Base-by-base conservation (phyloP, 169 alveolate species). In the Eimeria zaria region DNA sequence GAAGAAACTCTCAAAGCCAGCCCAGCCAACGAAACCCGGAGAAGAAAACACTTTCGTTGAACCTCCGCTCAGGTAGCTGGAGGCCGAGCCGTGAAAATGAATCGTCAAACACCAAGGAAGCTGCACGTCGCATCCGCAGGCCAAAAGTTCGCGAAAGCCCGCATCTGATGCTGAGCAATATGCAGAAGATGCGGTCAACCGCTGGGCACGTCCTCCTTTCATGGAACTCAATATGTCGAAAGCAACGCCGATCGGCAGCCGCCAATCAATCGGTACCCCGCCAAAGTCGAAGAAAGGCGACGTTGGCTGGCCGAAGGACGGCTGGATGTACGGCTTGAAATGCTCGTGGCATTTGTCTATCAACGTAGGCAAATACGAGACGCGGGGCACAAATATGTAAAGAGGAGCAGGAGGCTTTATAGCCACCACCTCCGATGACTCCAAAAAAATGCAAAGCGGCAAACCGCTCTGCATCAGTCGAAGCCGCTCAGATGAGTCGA, bases 181-280 rank as follows among this genome's bases (percentile, higher is more conserved):
- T 7, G 22, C 53, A 46, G 46, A 8, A 16, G 58, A 58, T 18
- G 83, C 95, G 5, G 64, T 41, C 60, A 46, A 60, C 41, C 73
- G 64, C 71, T 27, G 12, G 12, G 73, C 71, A 24, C 67, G 85
- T 20, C 58, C 95, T 46, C 55, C 87, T 58, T 71, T 89, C 95
- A 71, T 55, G 46, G 93, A 44, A 9, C 92, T 41, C 78, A 93
- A 36, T 16, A 81, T 73, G 67, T 93, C 96, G 94, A 93, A 81
- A 2, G 94, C 83, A 41, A 93, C 94, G 55, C 96, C 96, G 16
- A 93, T 62, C 44, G 96, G 96, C 51, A 93, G 89, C 33, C 96
- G 71, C 96, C 96, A 93, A 89, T 93, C 96, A 44, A 93, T 73
- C 30, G 87, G 96, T 8, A 33, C 36, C 7, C 96, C 96, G 60